Evolutionary conservation across 768 basidiomycete genomes (phyloP).

Genomic region (Amanita inopinata): DNA sequence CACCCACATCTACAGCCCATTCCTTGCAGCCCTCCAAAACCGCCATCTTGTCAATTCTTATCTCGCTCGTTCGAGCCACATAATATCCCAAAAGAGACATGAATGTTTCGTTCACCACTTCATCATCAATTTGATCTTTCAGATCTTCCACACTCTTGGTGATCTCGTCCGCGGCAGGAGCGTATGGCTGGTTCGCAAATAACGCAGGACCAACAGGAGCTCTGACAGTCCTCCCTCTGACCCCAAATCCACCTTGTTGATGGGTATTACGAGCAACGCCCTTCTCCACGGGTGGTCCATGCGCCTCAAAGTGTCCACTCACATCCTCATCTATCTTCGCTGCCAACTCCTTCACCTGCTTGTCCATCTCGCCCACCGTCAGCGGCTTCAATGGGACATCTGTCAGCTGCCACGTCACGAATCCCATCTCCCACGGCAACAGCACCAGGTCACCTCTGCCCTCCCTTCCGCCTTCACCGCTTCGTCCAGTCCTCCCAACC

Average conservation of each 20-base stretch:
- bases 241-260: slow-evolving; percentile 1
- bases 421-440: slow-evolving; percentile 70
- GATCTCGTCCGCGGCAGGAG: slow-evolving; percentile 18
- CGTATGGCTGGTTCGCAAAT: slow-evolving; percentile 12
- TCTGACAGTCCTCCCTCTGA: neutral
- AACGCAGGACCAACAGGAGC: slow-evolving; percentile 8
- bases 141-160: slow-evolving; percentile 22
- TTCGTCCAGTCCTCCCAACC: slow-evolving; percentile 78
- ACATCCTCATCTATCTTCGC: slow-evolving; percentile 37
- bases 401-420: slow-evolving; percentile 49
- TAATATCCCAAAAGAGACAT: slow-evolving; percentile 69
- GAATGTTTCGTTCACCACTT: slow-evolving; percentile 51
- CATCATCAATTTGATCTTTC: slow-evolving; percentile 30
- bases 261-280: too few species aligned
- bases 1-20: slow-evolving; percentile 52
- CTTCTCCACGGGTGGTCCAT: too few species aligned
- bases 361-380: slow-evolving; percentile 34
- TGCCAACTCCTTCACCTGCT: slow-evolving; percentile 38
- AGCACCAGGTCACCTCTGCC: slow-evolving; percentile 77
- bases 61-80: slow-evolving; percentile 34
- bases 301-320: slow-evolving; percentile 20
- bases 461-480: slow-evolving; percentile 26
- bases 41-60: slow-evolving; percentile 33
- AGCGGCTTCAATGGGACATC: slow-evolving; percentile 63
- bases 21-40: slow-evolving; percentile 48